These are phyloP conservation scores for Exophiala oligosperma DNA, from an alignment of 2,329 filamentous ascomycete genomes.

Conservation along the genomic window DNA sequence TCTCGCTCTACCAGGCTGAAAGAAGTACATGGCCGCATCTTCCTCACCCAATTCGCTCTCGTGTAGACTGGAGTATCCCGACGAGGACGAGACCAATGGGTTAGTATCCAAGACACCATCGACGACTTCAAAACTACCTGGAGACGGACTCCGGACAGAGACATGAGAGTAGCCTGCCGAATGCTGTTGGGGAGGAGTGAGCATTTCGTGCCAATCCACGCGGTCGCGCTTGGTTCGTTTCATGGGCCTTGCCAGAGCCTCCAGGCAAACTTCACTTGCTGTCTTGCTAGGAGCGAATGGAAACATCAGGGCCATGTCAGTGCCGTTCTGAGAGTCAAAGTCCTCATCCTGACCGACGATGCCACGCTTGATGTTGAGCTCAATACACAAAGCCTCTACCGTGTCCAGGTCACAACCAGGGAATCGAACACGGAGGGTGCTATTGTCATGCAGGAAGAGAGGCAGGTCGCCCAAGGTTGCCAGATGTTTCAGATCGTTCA, in stretches of 20 bases:
- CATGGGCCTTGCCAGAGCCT: slow-evolving; percentile 35
- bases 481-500: slow-evolving; percentile 78
- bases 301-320: slow-evolving; percentile 75
- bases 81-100: slow-evolving; percentile 55
- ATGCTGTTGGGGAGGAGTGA: slow-evolving; percentile 42
- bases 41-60: slow-evolving; percentile 48
- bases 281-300: slow-evolving; percentile 73
- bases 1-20: slow-evolving; percentile 22
- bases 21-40: slow-evolving; percentile 31
- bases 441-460: slow-evolving; percentile 67
- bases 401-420: slow-evolving; percentile 84
- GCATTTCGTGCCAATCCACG: slow-evolving; percentile 60
- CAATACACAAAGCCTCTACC: slow-evolving; percentile 79
- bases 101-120: slow-evolving; percentile 48
- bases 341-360: slow-evolving; percentile 75
- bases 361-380: slow-evolving; percentile 80
- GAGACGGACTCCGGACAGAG: slow-evolving; percentile 30
- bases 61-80: slow-evolving; percentile 59
- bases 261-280: slow-evolving; percentile 45
- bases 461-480: slow-evolving; percentile 80
- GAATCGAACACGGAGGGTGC: slow-evolving; percentile 77
- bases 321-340: slow-evolving; percentile 68
- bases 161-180: slow-evolving; percentile 27
- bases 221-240: slow-evolving; percentile 38
- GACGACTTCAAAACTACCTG: slow-evolving; percentile 17